These are phyloP conservation scores for Akanthomyces dipterigenus DNA, from an alignment of 2,329 filamentous ascomycete genomes.

Conservation along the genomic window DNA sequence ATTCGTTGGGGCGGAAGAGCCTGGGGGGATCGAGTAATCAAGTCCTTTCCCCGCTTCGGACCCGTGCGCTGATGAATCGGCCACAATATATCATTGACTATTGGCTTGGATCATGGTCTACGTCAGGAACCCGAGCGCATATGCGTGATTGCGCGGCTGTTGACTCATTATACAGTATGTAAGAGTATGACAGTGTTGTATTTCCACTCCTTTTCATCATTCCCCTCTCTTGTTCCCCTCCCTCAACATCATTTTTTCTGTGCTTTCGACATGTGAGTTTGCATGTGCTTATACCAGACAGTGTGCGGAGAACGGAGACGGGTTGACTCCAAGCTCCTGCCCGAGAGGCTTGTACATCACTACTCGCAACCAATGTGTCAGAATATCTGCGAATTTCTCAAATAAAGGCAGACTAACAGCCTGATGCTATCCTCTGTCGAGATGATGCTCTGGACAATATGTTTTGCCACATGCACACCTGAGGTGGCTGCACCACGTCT, in stretches of 20 bases:
- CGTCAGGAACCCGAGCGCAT: slow-evolving; percentile 5
- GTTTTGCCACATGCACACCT: background rate
- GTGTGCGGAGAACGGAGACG: background rate
- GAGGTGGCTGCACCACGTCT: background rate
- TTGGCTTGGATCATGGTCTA: background rate
- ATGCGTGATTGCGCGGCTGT: background rate
- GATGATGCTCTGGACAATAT: background rate
- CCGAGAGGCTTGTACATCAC: background rate
- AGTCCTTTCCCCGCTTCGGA: background rate
- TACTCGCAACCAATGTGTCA: background rate
- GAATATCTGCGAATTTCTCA: background rate
- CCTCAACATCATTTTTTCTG: background rate
- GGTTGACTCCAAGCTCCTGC: background rate
- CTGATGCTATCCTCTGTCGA: background rate
- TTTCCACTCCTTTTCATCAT: background rate
- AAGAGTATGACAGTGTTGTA: background rate
- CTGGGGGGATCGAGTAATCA: background rate
- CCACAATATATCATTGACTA: background rate
- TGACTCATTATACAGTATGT: background rate
- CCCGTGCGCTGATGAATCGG: background rate
- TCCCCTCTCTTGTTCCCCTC: background rate
- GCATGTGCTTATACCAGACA: slow-evolving; percentile 2
- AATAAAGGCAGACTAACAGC: background rate
- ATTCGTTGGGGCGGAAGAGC: slow-evolving; percentile 1
- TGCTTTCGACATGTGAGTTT: background rate